Conservation (phyloP, 805 yeast genomes). For the Candida endomychidarum region DNA sequence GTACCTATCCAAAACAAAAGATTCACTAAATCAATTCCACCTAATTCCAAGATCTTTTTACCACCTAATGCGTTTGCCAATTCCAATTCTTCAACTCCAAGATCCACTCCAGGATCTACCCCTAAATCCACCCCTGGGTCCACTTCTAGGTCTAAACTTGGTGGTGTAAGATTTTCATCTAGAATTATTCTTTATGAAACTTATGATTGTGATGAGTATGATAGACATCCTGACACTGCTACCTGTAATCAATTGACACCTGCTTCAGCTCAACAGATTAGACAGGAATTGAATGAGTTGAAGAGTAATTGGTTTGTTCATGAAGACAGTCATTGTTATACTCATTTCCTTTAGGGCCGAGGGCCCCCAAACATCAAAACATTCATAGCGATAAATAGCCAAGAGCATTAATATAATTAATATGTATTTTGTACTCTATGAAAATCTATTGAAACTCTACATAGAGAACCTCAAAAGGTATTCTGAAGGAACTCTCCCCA, state of each 20-base stretch:
- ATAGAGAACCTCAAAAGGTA: background rate
- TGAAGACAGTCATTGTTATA: conserved; percentile 71
- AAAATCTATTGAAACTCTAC: background rate
- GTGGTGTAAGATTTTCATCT: conserved; percentile 67
- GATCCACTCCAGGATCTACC: conserved; percentile 2
- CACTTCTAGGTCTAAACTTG: conserved; percentile 1
- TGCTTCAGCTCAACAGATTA: conserved; percentile 77
- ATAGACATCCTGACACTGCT: conserved; percentile 88
- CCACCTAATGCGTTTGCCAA: conserved; percentile 2
- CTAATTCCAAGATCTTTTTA: conserved; percentile 4
- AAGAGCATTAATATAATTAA: no score
- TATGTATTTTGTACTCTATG: no score
- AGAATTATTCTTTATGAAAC: conserved; percentile 84
- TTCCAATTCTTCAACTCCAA: background rate
- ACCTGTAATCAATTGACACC: conserved; percentile 93
- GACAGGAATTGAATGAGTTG: conserved; percentile 77
- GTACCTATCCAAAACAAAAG: conserved; percentile 1
- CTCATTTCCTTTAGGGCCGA: conserved; percentile 90
- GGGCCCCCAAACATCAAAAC: no score
- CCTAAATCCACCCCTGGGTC: conserved; percentile 1
- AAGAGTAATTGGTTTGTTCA: conserved; percentile 84
- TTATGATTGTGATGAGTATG: conserved; percentile 79
- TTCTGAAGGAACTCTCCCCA: no score
- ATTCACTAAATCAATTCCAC: conserved; percentile 7
- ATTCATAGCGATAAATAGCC: no score